Conservation (phyloP, 2,329 filamentous ascomycete genomes). For the Colletotrichum sublineola region DNA sequence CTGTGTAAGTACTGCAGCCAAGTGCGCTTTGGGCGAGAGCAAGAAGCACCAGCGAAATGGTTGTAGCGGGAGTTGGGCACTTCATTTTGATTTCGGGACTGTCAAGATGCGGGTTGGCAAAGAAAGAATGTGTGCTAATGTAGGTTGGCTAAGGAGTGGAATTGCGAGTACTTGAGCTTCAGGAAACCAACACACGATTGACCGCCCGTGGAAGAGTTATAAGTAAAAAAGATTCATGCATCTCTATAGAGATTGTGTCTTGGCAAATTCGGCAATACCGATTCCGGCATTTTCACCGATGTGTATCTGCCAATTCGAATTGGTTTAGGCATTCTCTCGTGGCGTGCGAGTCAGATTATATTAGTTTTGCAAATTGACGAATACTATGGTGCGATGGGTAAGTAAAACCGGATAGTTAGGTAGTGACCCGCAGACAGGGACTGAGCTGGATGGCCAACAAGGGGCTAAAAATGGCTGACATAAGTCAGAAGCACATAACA, state of each 20-base stretch:
- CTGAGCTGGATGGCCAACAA: no score
- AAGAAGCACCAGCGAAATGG: not conserved
- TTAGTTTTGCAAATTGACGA: no score
- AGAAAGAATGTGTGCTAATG: not conserved
- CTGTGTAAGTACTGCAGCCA: constrained; percentile 12
- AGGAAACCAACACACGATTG: not conserved
- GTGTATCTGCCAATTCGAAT: no score
- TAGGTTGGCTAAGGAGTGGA: not conserved
- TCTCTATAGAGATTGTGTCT: not conserved
- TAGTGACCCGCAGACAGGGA: no score
- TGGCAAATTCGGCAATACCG: not conserved
- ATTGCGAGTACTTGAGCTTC: not conserved
- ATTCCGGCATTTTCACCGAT: not conserved
- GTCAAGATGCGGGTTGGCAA: not conserved
- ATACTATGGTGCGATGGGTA: no score
- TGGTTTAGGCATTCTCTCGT: no score
- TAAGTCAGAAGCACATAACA: no score
- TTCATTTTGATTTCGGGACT: not conserved
- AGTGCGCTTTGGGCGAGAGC: not conserved
- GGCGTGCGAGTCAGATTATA: no score
- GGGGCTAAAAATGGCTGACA: no score
- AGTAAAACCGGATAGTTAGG: no score
- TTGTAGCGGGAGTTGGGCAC: not conserved
- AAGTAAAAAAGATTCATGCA: no score
- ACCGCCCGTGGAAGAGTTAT: not conserved